Percentiles rank a stretch among this genome's conserved stretches.
phyloP scores from a whole-genome alignment of 768 basidiomycete genomes.

The Ramaria sp. region DNA sequence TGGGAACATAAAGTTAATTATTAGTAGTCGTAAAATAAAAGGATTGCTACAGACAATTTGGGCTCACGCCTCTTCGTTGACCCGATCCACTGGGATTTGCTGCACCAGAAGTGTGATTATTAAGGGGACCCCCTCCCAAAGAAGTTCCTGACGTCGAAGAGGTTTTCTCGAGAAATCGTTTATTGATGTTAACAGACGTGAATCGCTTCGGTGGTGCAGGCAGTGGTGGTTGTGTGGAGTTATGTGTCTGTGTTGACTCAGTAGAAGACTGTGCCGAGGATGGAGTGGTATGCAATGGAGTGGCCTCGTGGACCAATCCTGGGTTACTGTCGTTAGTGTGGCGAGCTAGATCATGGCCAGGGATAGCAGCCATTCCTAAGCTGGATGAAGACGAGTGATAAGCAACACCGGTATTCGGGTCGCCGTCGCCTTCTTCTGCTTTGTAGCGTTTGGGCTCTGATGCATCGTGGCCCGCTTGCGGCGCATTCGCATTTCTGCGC shows the following conservation, averaged over 20 bases:
- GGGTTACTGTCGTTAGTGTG: background rate
- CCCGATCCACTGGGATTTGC: constrained; percentile 13
- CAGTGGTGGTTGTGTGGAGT: background rate
- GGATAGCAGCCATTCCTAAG: background rate
- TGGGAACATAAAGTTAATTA: constrained; percentile 13
- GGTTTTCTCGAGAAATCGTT: constrained; percentile 92
- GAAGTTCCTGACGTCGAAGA: constrained; percentile 40
- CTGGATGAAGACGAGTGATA: background rate
- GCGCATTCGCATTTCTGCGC: background rate
- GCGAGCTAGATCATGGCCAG: background rate
- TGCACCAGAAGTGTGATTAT: constrained; percentile 35
- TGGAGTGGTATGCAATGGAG: background rate
- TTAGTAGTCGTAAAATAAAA: background rate
- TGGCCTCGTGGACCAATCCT: background rate
- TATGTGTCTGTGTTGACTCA: background rate
- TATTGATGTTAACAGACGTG: constrained; percentile 85
- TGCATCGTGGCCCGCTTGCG: constrained; percentile 1
- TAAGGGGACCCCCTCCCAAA: constrained; percentile 25
- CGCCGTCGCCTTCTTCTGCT: background rate
- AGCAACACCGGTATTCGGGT: background rate
- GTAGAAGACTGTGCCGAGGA: background rate
- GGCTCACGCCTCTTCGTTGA: constrained; percentile 25
- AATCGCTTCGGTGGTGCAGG: constrained; percentile 64
- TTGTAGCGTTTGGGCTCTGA: background rate
- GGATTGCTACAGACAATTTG: constrained; percentile 29